Evolutionary conservation across 192 early-diverging fungal genomes (phyloP), one percentile per base, ranked within the genome.

Genomic region (Glomus cerebriforme): DNA sequence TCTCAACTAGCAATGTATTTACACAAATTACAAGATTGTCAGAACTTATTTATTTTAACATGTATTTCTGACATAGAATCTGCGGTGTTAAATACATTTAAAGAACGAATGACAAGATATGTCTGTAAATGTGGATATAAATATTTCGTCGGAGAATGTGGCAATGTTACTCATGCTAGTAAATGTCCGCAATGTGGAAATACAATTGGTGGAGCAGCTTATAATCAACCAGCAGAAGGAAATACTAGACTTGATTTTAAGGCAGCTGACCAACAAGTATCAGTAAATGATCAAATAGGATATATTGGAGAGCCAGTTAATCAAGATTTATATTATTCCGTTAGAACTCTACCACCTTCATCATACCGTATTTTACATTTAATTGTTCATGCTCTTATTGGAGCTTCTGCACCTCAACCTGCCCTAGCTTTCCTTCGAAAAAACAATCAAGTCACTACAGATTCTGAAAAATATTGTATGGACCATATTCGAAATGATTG

Each of bases 291-390:
- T 32, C 31, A 54, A 59, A 65, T n/a, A 8, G 79, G 79, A 45
- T 79, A 79, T 37, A 45, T 79, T 34, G 7, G 24, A 2, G 66
- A 79, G 39, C 17, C 26, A 27, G 12, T n/a, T 2, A 45, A 39
- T 27, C 34, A 4, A 17, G 32, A 35, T 7, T n/a, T 34, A n/a
- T 12, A 35, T 13, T 22, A 79, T 31, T 43, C 70, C 17, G 59
- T 73, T 2, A 29, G 79, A 77, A 7, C 54, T 15, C 4, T 79
- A 43, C 27, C 71, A 31, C 79, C 79, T 43, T 10, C 79, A n/a
- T 62, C 79, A 32, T 79, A 79, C 32, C 69, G 79, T 17, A 63
- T 74, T 39, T 66, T 79, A 26, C 79, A 79, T 49, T 66, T 79
- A 15, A 75, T 79, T 19, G 63, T 73, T 63, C 70, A 79, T 65